Percentiles rank a stretch among this genome's conserved stretches.
phyloP scores from a whole-genome alignment of 805 yeast genomes.

The Cyberlindnera euphorbiae region DNA sequence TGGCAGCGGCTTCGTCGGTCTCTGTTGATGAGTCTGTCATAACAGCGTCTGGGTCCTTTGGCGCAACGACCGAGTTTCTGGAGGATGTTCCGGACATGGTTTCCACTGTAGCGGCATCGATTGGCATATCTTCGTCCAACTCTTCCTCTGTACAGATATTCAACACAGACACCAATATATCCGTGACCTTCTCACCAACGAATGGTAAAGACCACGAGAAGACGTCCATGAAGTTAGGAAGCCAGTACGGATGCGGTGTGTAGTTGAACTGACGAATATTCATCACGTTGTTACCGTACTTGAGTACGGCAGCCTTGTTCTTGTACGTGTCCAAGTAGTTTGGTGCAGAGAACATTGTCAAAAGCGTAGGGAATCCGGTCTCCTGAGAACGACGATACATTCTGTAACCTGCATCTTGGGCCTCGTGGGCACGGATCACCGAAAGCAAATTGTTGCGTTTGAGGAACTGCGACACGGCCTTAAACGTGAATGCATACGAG shows the following conservation, averaged over 20 bases:
- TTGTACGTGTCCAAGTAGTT: conserved; percentile 89
- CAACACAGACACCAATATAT: conserved; percentile 82
- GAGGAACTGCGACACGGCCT: conserved; percentile 69
- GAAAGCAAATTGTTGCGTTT: conserved; percentile 73
- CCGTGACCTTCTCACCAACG: conserved; percentile 94
- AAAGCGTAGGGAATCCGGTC: conserved; percentile 83
- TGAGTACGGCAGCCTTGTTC: conserved; percentile 91
- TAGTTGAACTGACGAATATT: conserved; percentile 91
- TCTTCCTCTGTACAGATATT: conserved; percentile 96
- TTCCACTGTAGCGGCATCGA: conserved; percentile 27
- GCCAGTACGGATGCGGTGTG: conserved; percentile 94
- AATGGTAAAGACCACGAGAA: conserved; percentile 97
- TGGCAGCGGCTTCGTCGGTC: conserved; percentile 26
- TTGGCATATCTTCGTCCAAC: conserved; percentile 66
- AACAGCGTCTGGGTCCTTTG: conserved; percentile 24
- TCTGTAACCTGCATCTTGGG: conserved; percentile 95
- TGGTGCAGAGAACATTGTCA: conserved; percentile 94
- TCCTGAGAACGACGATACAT: conserved; percentile 84
- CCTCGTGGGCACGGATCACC: conserved; percentile 95
- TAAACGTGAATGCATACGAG: conserved; percentile 82
- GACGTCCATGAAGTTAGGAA: conserved; percentile 95
- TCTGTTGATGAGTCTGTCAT: not conserved
- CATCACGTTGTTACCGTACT: conserved; percentile 88
- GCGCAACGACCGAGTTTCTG: conserved; percentile 11
- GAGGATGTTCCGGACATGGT: conserved; percentile 8